Base-by-base conservation (phyloP, 2,329 filamentous ascomycete species). In the Clonostachys rosea region DNA sequence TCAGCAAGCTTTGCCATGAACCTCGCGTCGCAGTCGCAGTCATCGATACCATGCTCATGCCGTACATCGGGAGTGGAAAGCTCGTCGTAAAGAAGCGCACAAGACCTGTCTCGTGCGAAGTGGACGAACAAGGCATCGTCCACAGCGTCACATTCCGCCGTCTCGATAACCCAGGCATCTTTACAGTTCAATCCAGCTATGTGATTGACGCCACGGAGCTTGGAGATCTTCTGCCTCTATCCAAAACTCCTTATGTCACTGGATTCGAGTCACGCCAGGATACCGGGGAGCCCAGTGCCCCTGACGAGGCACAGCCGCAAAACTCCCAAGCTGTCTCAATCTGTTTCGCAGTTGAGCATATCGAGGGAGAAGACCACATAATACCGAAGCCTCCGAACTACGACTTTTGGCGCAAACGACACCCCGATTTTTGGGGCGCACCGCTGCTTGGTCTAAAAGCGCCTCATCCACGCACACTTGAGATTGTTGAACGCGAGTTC, bases 251-350 rank as follows among this genome's bases (percentile, higher is more conserved):
- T 1, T 60, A 60, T 36, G 57, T 60, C 2, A 60, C 58, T 1
- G 58, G 58, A 0, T 60, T 60, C 18, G 58, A 60, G 24, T 59
- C 57, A 6, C 45, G 47, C 0, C 45, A 49, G 3, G 55, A 59
- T 17, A 60, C 58, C 0, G 55, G 57, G 12, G 58, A 60, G 16
- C 58, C 58, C 2, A 58, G 55, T 16, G 58, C 55, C 1, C 58
- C 58, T 0, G 52, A 54, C 4, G 52, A 58, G 34, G 58, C 58
- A 2, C 58, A 60, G 6, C 57, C 57, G 4, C 34, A 51, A 1
- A 59, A 60, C 48, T 59, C 56, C 1, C 58, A 60, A 13, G 58
- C 58, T 2, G 57, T 60, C 4, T 59, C 57, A 5, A 59, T 60
- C 44, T 59, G 57, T 44, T 60, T 60, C 20, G 56, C 57, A 0